Evolutionary conservation across 106 monocot genomes (phyloP), one percentile per base, ranked within the genome.

Genomic region (Gastrodia elata): DNA sequence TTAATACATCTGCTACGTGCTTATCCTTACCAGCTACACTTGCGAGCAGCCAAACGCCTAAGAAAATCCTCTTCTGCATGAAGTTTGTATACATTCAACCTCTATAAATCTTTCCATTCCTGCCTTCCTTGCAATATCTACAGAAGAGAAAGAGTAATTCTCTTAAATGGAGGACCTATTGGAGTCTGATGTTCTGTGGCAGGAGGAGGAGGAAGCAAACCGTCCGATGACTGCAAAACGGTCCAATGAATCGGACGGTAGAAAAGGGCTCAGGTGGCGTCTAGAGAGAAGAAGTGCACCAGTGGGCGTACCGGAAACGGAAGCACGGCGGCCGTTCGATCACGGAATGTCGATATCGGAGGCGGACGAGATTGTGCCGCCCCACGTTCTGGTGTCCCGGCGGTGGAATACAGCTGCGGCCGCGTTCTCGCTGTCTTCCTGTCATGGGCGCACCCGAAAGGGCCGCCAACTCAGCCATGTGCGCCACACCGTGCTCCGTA

Each of bases 331-430:
- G 13, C 22, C 2, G 5, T 52, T 52, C 4, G 52, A 52, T 5
- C 22, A 52, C 4, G 4, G 22, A 7, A 22, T n/a, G 22, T 52
- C 52, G 61, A 30, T 28, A 32, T 26, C 26, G 30, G 61, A 37
- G 64, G 22, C 56, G 40, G 35, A 33, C 26, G 74, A 64, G 16
- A 10, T 64, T 1, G 61, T 61, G 14, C 61, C 61, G 61, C 61
- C 61, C 10, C 61, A 61, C 13, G 61, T 61, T 61, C 61, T 61
- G 61, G 61, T 61, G 61, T 61, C 61, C 30, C 61, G 61, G 28
- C 7, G 61, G 8, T 61, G 61, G 61, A 26, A 30, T 30, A 10
- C 61, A 30, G 61, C 30, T 1, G 26, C 61, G 61, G 32, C 30
- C 11, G 61, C 30, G 2, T 32, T 61, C 61, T 32, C 61, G 61